A percentile compares a stretch with the other conserved stretches of the same genome.
phyloP scores from a whole-genome alignment of 2,329 filamentous ascomycete genomes.

The Gliomastix tumulicola region DNA sequence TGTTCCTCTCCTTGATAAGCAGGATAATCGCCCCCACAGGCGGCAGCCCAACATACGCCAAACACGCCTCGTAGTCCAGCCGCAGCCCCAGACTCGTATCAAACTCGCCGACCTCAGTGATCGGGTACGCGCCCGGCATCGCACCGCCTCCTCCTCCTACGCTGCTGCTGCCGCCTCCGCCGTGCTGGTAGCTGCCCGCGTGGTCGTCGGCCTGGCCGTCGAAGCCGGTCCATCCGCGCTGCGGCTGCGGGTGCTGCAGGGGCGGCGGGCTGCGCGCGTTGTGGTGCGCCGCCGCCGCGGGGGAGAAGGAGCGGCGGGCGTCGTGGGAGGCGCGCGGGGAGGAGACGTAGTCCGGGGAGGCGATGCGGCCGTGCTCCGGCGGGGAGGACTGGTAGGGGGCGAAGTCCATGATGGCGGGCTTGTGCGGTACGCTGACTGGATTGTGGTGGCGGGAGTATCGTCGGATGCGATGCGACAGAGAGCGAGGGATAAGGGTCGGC shows the following conservation, averaged over 20 bases:
- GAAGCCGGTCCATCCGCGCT: constrained; percentile 42
- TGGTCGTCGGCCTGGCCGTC: constrained; percentile 25
- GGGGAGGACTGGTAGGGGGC: constrained; percentile 93
- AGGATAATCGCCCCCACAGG: constrained; percentile 81
- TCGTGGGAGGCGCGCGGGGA: constrained; percentile 50
- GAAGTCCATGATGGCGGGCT: constrained; percentile 69
- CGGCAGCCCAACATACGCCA: constrained; percentile 81
- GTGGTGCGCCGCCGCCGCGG: constrained; percentile 34
- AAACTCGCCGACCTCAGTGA: constrained; percentile 66
- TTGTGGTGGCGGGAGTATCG: too few relatives aligned
- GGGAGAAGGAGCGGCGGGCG: constrained; percentile 48
- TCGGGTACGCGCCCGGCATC: constrained; percentile 29
- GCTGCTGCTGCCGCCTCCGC: constrained; percentile 9
- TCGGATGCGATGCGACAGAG: too few relatives aligned
- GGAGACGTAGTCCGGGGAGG: constrained; percentile 54
- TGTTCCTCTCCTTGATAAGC: constrained; percentile 84
- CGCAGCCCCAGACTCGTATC: constrained; percentile 84
- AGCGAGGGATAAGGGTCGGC: too few relatives aligned
- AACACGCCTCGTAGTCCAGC: constrained; percentile 81
- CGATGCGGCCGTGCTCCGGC: constrained; percentile 74
- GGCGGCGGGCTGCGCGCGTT: constrained; percentile 31
- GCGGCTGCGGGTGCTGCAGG: constrained; percentile 45
- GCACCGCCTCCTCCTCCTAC: constrained; percentile 8
- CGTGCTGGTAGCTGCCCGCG: constrained; percentile 5
- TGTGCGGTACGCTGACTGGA: too few relatives aligned